These are phyloP conservation scores for Ogataea nakhonphanomensis DNA, from an alignment of 805 yeast species.

Conservation along the genomic window DNA sequence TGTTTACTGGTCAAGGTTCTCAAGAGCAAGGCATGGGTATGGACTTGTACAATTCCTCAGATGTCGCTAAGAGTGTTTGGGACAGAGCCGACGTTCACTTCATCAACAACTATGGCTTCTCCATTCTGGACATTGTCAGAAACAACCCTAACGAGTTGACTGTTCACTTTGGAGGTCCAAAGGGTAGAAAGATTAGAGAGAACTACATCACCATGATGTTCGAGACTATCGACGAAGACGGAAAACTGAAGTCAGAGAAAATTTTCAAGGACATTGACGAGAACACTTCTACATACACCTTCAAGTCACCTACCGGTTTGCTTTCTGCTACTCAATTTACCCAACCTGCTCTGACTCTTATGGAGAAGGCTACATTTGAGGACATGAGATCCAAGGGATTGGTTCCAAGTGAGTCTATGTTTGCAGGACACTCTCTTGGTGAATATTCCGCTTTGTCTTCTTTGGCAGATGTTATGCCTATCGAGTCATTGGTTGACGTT, in stretches of 20 bases:
- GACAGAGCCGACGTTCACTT: constrained; percentile 96
- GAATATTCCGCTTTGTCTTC: constrained; percentile 98
- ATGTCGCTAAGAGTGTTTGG: constrained; percentile 94
- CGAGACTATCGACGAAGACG: constrained; percentile 86
- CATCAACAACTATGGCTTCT: constrained; percentile 91
- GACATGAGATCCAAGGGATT: constrained; percentile 95
- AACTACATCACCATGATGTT: constrained; percentile 97
- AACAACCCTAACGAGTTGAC: constrained; percentile 95
- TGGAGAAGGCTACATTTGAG: constrained; percentile 99
- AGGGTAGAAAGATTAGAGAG: constrained; percentile 91
- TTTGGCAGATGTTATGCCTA: constrained; percentile 97
- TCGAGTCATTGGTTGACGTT: constrained; percentile 93
- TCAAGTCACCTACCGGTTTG: constrained; percentile 90
- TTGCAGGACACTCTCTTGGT: constrained; percentile 99
- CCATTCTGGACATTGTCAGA: constrained; percentile 90
- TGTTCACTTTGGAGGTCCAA: constrained; percentile 96
- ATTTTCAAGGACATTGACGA: constrained; percentile 90
- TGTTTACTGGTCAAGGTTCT: constrained; percentile 99
- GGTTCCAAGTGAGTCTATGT: constrained; percentile 88
- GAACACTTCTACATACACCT: constrained; percentile 78
- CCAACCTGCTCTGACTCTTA: constrained; percentile 97
- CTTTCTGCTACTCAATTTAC: constrained; percentile 98
- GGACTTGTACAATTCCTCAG: constrained; percentile 90
- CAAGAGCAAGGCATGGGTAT: constrained; percentile 99
- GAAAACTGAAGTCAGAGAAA: constrained; percentile 82